Base-by-base conservation (phyloP, 2,329 filamentous ascomycete species). In the Trichoderma oligosporum region DNA sequence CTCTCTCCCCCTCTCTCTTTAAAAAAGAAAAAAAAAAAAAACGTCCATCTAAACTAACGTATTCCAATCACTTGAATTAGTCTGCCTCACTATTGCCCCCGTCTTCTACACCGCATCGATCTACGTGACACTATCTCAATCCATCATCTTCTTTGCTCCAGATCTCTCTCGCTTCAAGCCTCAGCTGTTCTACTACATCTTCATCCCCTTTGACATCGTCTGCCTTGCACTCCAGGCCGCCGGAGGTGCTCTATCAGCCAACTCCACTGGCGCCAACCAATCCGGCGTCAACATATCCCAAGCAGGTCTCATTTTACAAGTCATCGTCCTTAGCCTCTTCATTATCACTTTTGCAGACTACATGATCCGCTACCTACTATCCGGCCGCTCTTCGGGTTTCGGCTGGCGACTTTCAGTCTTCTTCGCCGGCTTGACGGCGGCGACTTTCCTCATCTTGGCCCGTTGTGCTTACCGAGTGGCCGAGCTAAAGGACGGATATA, bases 401-500 rank as follows among this genome's bases (percentile, higher is more conserved):
- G 60, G 58, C 44, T 69, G 67, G 65, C 67, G 73, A 11, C 58
- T 71, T 62, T 65, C 61, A 11, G 39, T 66, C 58, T 88, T 87
- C 67, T 72, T 84, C 45, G 57, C 66, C n/a, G 81, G 78, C 41
- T 72, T 87, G 24, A 66, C 71, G 0, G 64, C 80, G 7, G 76
- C 84, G 8, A 82, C 83, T 29, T 45, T 86, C 6, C 75, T 81
- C 44, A 83, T 89, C 64, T 78, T 88, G 45, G 76, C 81, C 22
- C 77, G 86, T 42, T 86, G 82, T 64, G 76, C 81, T 51, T 88
- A 83, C 69, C 81, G 86, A 59, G 82, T 87, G 33, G 81, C 80
- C 4, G 86, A 89, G 75, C 72, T 89, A 53, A 79, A 77, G 60
- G 78, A 85, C 31, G 86, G 86, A 4, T 89, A 85, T 73, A 38